A percentile compares a stretch with the other conserved stretches of the same genome.
Evolutionary conservation across 495 filamentous ascomycete genomes (phyloP).

Genomic region (Aspergillus ostianus): DNA sequence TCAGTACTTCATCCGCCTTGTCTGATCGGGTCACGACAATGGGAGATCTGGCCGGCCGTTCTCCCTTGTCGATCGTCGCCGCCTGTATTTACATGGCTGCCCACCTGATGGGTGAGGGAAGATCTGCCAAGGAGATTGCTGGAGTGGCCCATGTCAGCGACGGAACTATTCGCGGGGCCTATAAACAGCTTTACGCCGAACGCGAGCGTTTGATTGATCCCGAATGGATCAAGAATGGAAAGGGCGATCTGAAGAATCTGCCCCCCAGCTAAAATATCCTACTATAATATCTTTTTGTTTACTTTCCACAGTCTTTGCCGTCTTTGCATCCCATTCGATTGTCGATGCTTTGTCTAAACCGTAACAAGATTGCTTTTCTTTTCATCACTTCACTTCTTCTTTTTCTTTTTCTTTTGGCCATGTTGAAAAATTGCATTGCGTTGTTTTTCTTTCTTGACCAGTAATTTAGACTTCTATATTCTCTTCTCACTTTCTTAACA

Average conservation of each 20-base stretch:
- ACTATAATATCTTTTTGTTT: not conserved
- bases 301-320: not conserved
- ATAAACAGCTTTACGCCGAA: constrained; percentile 77
- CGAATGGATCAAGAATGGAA: constrained; percentile 69
- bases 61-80: constrained; percentile 88
- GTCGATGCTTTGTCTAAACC: not conserved
- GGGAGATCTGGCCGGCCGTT: constrained; percentile 84
- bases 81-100: constrained; percentile 96
- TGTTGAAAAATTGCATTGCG: not conserved
- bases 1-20: constrained; percentile 68
- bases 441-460: not conserved
- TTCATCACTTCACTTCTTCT: not conserved
- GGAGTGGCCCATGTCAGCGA: constrained; percentile 83
- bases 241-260: constrained; percentile 66
- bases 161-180: constrained; percentile 91
- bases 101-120: constrained; percentile 73
- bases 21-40: constrained; percentile 69
- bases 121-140: constrained; percentile 81
- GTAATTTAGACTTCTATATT: not conserved
- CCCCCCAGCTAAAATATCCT: constrained; percentile 46
- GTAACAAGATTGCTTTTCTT: constrained; percentile 1
- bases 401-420: constrained; percentile 3
- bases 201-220: constrained; percentile 71
- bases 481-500: not conserved
- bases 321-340: not conserved